These are phyloP conservation scores for Flaveria robusta DNA, from an alignment of 129 eudicot genomes.

Conservation along the genomic window DNA sequence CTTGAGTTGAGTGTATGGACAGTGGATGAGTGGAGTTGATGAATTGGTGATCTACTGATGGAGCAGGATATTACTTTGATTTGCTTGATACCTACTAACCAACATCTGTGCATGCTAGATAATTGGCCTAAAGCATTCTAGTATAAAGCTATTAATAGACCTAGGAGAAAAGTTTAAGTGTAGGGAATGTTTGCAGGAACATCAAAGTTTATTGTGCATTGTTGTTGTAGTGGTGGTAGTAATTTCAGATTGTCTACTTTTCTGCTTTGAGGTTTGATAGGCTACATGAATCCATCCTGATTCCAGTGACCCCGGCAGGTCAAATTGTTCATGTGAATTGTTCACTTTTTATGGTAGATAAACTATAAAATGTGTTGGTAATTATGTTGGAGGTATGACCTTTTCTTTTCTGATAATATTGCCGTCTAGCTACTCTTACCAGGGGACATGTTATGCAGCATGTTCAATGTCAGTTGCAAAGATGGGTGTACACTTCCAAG, in stretches of 20 bases:
- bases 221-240: constrained; percentile 13
- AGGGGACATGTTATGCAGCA: neutral
- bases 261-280: constrained; percentile 12
- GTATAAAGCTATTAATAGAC: constrained; percentile 2
- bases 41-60: constrained; percentile 17
- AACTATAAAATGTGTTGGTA: constrained; percentile 8
- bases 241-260: neutral
- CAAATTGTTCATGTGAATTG: neutral
- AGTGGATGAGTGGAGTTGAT: neutral
- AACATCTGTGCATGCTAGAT: constrained; percentile 17
- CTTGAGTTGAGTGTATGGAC: neutral
- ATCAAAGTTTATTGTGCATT: constrained; percentile 12
- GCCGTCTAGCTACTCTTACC: neutral
- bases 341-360: neutral
- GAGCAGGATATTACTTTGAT: constrained; percentile 7
- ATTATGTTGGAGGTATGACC: neutral
- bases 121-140: neutral
- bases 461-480: neutral
- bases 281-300: constrained; percentile 17
- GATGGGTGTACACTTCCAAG: neutral
- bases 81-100: neutral
- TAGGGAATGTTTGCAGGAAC: neutral
- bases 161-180: neutral
- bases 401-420: neutral
- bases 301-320: neutral